A percentile compares a stretch with the other conserved stretches of the same genome.
Conservation (phyloP, 805 yeast genomes). For the Kregervanrija delftensis region DNA sequence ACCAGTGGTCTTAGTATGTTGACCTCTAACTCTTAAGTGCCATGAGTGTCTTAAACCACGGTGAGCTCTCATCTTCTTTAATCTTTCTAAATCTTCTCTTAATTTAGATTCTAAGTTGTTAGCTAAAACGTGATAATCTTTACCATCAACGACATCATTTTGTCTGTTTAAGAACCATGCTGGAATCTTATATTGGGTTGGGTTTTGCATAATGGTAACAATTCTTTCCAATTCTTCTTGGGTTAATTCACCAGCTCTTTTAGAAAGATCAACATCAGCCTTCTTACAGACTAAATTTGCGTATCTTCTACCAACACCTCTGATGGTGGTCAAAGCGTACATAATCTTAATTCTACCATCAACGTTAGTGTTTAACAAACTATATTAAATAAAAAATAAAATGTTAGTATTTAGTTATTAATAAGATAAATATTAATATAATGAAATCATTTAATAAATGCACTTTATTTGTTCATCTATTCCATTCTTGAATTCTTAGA, state of each 20-base stretch:
- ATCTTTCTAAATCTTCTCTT: conserved; percentile 99
- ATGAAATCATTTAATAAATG: too few relatives aligned
- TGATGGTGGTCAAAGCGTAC: conserved; percentile 99
- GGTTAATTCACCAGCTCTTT: conserved; percentile 99
- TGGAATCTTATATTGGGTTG: conserved; percentile 98
- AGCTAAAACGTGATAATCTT: conserved; percentile 98
- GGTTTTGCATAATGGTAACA: conserved; percentile 99
- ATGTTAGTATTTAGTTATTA: conserved; percentile 28
- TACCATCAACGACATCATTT: conserved; percentile 97
- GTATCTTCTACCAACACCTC: conserved; percentile 99
- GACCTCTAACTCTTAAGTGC: conserved; percentile 99
- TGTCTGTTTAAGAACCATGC: conserved; percentile 99
- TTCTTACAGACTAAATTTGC: conserved; percentile 99
- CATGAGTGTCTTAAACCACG: conserved; percentile 99
- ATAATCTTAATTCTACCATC: conserved; percentile 99
- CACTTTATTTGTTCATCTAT: too few relatives aligned
- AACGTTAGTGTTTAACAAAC: conserved; percentile 99
- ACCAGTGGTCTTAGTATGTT: conserved; percentile 99
- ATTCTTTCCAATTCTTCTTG: conserved; percentile 99
- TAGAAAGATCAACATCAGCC: conserved; percentile 97
- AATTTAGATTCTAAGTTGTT: conserved; percentile 98
- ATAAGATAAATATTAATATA: not conserved
- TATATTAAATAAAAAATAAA: conserved; percentile 25
- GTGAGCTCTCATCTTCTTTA: conserved; percentile 99
- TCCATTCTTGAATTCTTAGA: not conserved